Conservation (phyloP, 352 stramenopile genomes). For the Plasmopara viticola region DNA sequence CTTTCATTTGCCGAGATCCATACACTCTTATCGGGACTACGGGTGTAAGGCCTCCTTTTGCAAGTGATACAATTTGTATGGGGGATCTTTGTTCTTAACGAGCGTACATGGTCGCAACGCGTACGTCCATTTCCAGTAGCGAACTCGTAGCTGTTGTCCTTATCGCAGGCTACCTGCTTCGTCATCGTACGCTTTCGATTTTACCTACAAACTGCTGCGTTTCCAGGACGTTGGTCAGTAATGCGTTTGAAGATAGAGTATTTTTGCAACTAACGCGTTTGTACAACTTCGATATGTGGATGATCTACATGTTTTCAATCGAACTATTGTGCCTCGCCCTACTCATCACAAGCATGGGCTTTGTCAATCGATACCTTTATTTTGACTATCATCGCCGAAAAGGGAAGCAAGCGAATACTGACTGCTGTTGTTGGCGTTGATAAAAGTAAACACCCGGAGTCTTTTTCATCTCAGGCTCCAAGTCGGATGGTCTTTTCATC, state of each 20-base stretch:
- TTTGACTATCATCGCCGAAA: slow-evolving; percentile 6
- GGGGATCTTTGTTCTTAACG: slow-evolving; percentile 21
- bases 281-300: slow-evolving; percentile 21
- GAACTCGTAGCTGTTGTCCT: slow-evolving; percentile 16
- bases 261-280: slow-evolving; percentile 16
- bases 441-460: neutral
- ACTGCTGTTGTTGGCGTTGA: neutral
- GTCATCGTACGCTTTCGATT: neutral
- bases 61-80: slow-evolving; percentile 24
- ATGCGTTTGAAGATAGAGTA: slow-evolving; percentile 25
- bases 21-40: slow-evolving; percentile 32
- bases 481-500: slow-evolving; percentile 10
- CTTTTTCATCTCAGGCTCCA: neutral
- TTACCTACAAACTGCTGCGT: neutral
- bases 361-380: slow-evolving; percentile 18
- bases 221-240: slow-evolving; percentile 13
- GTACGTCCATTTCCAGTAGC: slow-evolving; percentile 30
- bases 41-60: slow-evolving; percentile 32
- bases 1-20: slow-evolving; percentile 30
- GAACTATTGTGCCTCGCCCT: slow-evolving; percentile 22
- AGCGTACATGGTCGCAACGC: slow-evolving; percentile 28
- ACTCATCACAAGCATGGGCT: slow-evolving; percentile 6
- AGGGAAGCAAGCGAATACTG: slow-evolving; percentile 1
- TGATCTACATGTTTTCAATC: slow-evolving; percentile 32
- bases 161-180: neutral